phyloP scores from a whole-genome alignment of 192 early-diverging fungal species.

The Radiomyces spectabilis region DNA sequence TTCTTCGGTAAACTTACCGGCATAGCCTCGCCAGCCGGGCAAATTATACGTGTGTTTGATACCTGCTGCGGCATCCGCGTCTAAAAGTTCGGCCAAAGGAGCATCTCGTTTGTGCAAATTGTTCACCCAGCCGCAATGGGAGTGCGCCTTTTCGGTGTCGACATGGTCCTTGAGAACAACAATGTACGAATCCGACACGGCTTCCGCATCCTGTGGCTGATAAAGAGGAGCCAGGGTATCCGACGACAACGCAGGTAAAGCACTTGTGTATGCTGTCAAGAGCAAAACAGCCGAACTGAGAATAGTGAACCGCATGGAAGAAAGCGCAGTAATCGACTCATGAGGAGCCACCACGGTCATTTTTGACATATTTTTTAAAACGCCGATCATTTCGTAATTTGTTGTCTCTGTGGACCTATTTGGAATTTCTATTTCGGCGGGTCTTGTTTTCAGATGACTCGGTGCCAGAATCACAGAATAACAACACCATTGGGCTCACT shows the following conservation, averaged over 20 bases:
- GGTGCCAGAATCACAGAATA: too few species aligned
- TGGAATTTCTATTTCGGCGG: too few species aligned
- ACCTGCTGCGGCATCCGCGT: constrained; percentile 25
- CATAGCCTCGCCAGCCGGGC: constrained; percentile 57
- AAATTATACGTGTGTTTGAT: constrained; percentile 59
- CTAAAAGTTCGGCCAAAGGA: not conserved
- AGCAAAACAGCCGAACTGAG: constrained; percentile 1
- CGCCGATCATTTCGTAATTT: too few species aligned
- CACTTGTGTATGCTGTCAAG: not conserved
- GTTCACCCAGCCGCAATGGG: constrained; percentile 16
- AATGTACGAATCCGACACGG: constrained; percentile 65
- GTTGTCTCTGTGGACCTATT: too few species aligned
- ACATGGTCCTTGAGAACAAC: constrained; percentile 60
- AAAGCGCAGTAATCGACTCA: too few species aligned
- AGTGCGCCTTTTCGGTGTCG: not conserved
- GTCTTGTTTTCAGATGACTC: too few species aligned
- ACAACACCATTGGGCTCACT: too few species aligned
- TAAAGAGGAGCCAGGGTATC: constrained; percentile 48
- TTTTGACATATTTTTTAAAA: too few species aligned
- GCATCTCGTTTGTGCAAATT: constrained; percentile 2
- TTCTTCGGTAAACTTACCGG: constrained; percentile 51
- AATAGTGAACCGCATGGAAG: too few species aligned
- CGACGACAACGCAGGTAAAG: not conserved
- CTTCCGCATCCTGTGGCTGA: constrained; percentile 48
- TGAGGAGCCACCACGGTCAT: too few species aligned